Evolutionary conservation across 2,329 filamentous ascomycete genomes (phyloP), one percentile per base, ranked within the genome.

Genomic region (Didymella lethalis): DNA sequence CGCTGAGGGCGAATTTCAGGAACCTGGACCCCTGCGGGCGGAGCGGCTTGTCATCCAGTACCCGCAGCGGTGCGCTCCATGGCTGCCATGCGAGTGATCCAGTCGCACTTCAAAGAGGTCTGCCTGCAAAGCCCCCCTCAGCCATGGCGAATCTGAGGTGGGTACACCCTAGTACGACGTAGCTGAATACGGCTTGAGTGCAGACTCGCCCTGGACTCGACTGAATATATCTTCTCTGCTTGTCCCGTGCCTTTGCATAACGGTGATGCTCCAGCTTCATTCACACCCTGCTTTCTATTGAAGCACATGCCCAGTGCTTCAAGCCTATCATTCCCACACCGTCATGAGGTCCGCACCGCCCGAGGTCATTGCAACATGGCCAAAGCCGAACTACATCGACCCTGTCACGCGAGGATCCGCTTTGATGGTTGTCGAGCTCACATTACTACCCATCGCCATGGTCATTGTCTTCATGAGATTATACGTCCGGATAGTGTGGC

Each of bases 311-410:
- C 52, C 41, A 32, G 63, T 62, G 54, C 62, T 67, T 65, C 63
- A 53, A 59, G 29, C 14, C 16, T 18, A 48, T 53, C 41, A 53
- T 32, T 43, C 55, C 56, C 53, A 43, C 41, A 28, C 50, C 66
- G 63, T 45, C 48, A 77, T 77, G 74, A 68, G 74, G 57, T 75
- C 68, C 47, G 67, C 72, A 52, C 74, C 75, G 7, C 61, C 65
- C 26, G 71, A 73, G 12, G 75, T 81, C 44, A 57, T 76, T 38
- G 59, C 68, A 38, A 70, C 69, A 48, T 82, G 76, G 75, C 80
- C 80, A 3, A 71, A 65, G 43, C 78, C 80, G 1, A 79, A 82
- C 68, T 81, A 81, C 57, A 69, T 73, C 46, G 59, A 82, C 55
- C 80, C 80, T 1, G 65, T 71, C 23, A 80, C 76, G 2, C 70